phyloP scores from a whole-genome alignment of 2,329 filamentous ascomycete species.

The Thermothelomyces thermophilus region DNA sequence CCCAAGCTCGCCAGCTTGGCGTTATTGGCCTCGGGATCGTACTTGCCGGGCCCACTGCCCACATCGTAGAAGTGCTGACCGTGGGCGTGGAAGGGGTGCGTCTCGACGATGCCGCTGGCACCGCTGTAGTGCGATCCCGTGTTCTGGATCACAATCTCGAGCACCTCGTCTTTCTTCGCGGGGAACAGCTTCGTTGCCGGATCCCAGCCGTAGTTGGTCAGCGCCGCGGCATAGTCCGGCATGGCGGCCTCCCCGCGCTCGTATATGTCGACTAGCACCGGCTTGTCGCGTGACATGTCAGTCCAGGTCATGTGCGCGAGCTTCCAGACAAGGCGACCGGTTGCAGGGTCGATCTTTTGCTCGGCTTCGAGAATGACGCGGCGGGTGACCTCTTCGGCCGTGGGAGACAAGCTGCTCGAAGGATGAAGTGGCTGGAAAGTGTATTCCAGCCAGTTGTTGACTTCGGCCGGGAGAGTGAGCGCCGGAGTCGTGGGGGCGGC shows the following conservation, averaged over 20 bases:
- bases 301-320: conserved; percentile 42
- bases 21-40: conserved; percentile 45
- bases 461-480: conserved; percentile 31
- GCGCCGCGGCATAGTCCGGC: conserved; percentile 46
- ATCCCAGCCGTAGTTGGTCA: conserved; percentile 48
- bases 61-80: conserved; percentile 49
- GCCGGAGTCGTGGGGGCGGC: conserved; percentile 27
- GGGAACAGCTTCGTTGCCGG: conserved; percentile 44
- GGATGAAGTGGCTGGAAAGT: conserved; percentile 35
- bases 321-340: conserved; percentile 33
- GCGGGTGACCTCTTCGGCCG: conserved; percentile 42
- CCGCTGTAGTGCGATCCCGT: conserved; percentile 33
- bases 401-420: conserved; percentile 31
- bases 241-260: conserved; percentile 36
- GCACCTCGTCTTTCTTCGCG: conserved; percentile 48
- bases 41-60: conserved; percentile 47
- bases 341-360: conserved; percentile 30
- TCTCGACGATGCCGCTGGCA: conserved; percentile 37
- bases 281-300: conserved; percentile 29
- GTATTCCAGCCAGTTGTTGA: conserved; percentile 40
- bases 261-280: conserved; percentile 49
- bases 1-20: conserved; percentile 29
- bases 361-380: conserved; percentile 42
- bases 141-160: conserved; percentile 42
- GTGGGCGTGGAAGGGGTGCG: conserved; percentile 51